Base-by-base conservation (phyloP, 2,329 filamentous ascomycete species). In the Talaromyces amestolkiae region DNA sequence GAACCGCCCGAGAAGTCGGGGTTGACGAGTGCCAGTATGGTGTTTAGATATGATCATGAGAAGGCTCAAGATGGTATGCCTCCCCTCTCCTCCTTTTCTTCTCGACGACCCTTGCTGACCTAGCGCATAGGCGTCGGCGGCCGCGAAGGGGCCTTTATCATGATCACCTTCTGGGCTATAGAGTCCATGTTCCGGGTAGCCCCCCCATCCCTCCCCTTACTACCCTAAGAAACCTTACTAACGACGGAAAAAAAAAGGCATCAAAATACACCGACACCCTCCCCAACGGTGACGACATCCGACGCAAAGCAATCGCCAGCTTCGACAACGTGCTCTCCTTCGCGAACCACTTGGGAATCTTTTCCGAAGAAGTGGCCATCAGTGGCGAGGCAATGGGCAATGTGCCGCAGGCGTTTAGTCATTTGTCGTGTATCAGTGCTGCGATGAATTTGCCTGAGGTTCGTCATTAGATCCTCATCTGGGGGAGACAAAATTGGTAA, bases 141-240 rank as follows among this genome's bases (percentile, higher is more conserved):
- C 19, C 83, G 85, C 61, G 90, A 93, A 77, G 91, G 91, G 24
- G 89, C 90, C 22, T 93, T 93, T 73, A 88, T 85, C 72, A 92
- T 93, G 89, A 92, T 90, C 73, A 93, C 90, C 0, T 93, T 93
- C 75, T 93, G 91, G 91, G 85, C 92, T 0, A 89, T 93, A 13
- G 91, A 93, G 77, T 89, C 90, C 27, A 84, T 93, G 78, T 91
- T 89, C 35, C 84, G 90, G 37, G 89, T 89, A 69, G 22, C n/a
- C 27, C 17, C 17, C n/a, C 10, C 10, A 13, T 47, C 22, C 3
- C 45, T 3, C 19, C 4, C 11, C 17, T 19, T 7, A 8, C 19
- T 15, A 31, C 13, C 27, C 13, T 51, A 17, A 31, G 27, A 31
- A 31, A 31, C 6, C 27, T 31, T 31, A 8, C 27, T 31, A 31